These are phyloP conservation scores for Lactarius trivialis DNA, from an alignment of 768 basidiomycete species.

Conservation along the genomic window DNA sequence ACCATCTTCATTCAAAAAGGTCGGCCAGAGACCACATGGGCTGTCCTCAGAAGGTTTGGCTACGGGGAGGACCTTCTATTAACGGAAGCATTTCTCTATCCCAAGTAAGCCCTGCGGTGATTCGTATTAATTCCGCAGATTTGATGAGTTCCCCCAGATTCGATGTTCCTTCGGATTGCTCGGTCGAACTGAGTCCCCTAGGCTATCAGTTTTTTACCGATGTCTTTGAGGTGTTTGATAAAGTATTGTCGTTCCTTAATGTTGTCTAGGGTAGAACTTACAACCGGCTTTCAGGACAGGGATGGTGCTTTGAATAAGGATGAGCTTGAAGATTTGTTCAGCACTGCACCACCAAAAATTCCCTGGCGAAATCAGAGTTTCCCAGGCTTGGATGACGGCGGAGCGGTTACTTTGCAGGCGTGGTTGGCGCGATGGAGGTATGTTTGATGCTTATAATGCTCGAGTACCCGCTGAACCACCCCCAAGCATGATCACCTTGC, in stretches of 20 bases:
- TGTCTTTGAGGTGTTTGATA: conserved; percentile 92
- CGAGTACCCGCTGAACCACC: neutral
- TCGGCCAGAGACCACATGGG: conserved; percentile 96
- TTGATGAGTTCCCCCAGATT: conserved; percentile 46
- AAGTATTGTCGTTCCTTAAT: conserved; percentile 39
- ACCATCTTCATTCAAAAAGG: conserved; percentile 96
- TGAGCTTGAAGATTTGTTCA: conserved; percentile 86
- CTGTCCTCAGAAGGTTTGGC: conserved; percentile 88
- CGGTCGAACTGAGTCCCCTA: conserved; percentile 88
- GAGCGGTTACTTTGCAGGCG: conserved; percentile 90
- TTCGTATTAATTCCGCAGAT: conserved; percentile 17
- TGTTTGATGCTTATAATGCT: conserved; percentile 22
- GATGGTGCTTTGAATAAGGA: conserved; percentile 83
- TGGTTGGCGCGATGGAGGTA: conserved; percentile 99
- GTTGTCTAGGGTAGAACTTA: neutral
- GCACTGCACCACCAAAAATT: conserved; percentile 83
- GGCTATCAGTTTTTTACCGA: conserved; percentile 98
- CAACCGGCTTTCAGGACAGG: conserved; percentile 57
- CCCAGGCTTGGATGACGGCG: conserved; percentile 82
- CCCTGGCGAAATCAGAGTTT: conserved; percentile 94
- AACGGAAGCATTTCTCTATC: conserved; percentile 79
- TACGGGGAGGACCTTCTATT: conserved; percentile 92
- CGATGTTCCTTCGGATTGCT: conserved; percentile 89
- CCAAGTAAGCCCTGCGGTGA: conserved; percentile 54
- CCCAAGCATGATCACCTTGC: conserved; percentile 87